Base-by-base conservation (phyloP, 257 asterid genomes). In the Handroanthus guayacan region DNA sequence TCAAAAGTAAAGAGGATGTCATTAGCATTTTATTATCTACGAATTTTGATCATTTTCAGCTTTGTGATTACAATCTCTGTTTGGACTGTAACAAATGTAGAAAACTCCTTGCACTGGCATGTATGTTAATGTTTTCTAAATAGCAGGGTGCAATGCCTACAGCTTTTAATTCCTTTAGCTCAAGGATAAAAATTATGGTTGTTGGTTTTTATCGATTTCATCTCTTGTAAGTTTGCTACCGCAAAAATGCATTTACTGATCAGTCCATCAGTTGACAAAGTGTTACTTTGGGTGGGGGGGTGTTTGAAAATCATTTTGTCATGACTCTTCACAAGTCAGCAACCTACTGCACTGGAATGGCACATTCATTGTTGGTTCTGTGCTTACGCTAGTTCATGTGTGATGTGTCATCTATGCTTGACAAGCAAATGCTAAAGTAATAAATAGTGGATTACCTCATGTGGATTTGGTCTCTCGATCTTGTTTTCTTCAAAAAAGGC, bases 51-150 rank as follows among this genome's bases (percentile, higher is more conserved):
- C 71, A 64, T 68, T 62, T 66, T 48, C 34, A 60, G 6, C 17
- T 66, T 55, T 44, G 45, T 69, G 55, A 16, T 78, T 47, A 51
- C 39, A 69, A 25, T 68, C 36, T 16, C 44, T 68, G 55, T 73
- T 43, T 67, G 69, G 56, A 50, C 64, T 31, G 48, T 34, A 48
- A 25, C 71, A 55, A 39, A 41, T 71, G 39, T 18, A 57, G n/a
- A 65, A 57, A 67, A 50, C 57, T 71, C 31, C 52, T 38, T 16
- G 47, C 54, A 6, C 60, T 16, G 8, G 41, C 50, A 14, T 39
- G 14, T 58, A 47, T 67, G 7, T 13, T 48, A 69, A 20, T 14
- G 43, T 60, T 13, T 51, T 17, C 45, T 47, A 37, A 54, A 38
- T 9, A 39, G 62, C 25, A 34, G 56, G n/a, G n/a, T 39, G 17